Evolutionary conservation across 2,329 filamentous ascomycete species (phyloP), one percentile per base, ranked within the genome.

Genomic region (Colletotrichum noveboracense): DNA sequence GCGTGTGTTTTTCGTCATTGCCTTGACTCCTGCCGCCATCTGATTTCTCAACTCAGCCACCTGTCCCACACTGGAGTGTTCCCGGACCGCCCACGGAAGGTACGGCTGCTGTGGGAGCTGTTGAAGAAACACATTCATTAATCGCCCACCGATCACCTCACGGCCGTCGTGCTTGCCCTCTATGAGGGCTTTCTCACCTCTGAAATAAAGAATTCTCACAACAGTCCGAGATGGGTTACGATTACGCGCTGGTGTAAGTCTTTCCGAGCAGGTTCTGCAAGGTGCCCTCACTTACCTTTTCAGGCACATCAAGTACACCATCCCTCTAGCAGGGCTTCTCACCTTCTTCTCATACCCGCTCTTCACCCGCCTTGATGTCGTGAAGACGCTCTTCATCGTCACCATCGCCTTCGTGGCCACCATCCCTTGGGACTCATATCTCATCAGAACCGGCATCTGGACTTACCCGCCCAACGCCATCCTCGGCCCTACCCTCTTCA

Each of bases 381-480:
- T 91, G 83, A 93, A 93, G 80, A 89, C 93, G 69, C 78, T 84
- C 36, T 92, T 91, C 77, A 85, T 95, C 66, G 87, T 93, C 74
- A 84, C 87, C 24, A 88, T 94, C 77, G 93, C 93, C 24, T 91
- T 95, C 64, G 79, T 88, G 30, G 90, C 93, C 6, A 95, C 94
- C 0, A 91, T 93, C 30, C 94, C 94, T 36, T 96, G 94, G 94
- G 94, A 95, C 80, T 94, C 93, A 10, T 94, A 94, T 82, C 88
- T 95, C 55, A 94, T 96, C 79, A 89, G 88, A 78, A 90, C 87
- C 70, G 85, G 88, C 60, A 89, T 95, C 80, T 95, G 94, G 94
- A 92, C 91, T 12, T 96, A 95, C 80, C 93, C 94, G 3, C 84
- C 87, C 13, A 86, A 91, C 79, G 93, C 90, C 24, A 90, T 95